phyloP scores from a whole-genome alignment of 345 rosid species.

The Odontarrhena argentea region DNA sequence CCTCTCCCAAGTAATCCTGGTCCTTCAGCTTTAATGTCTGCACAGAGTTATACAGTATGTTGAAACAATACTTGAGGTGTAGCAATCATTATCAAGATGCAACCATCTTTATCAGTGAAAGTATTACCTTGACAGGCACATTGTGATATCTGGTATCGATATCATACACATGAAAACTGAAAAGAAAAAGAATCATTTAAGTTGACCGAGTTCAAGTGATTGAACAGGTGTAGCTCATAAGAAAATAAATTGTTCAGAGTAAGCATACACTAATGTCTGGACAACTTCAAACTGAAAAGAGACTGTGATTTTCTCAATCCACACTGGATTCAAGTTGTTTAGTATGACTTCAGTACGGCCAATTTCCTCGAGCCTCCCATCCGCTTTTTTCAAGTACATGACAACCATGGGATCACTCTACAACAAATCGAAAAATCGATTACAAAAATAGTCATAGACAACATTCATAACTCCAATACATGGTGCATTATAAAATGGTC shows the following conservation, averaged over 20 bases:
- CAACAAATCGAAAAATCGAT: slow-evolving; percentile 19
- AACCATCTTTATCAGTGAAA: slow-evolving; percentile 9
- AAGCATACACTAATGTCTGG: slow-evolving; percentile 69
- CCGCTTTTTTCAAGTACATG: slow-evolving; percentile 56
- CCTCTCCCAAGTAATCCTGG: slow-evolving; percentile 84
- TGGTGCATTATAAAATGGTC: background rate
- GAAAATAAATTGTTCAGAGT: background rate
- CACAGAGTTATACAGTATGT: slow-evolving; percentile 29
- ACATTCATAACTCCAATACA: background rate
- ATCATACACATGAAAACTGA: slow-evolving; percentile 73
- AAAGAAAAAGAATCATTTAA: slow-evolving; percentile 20
- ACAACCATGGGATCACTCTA: slow-evolving; percentile 91
- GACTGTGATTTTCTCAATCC: slow-evolving; percentile 71
- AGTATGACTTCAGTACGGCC: slow-evolving; percentile 85
- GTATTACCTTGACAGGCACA: slow-evolving; percentile 65
- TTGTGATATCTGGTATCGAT: slow-evolving; percentile 74
- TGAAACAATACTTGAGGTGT: slow-evolving; percentile 4
- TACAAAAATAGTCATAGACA: background rate
- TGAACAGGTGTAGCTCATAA: background rate
- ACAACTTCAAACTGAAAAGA: slow-evolving; percentile 79
- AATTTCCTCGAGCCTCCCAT: slow-evolving; percentile 76
- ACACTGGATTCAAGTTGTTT: slow-evolving; percentile 69
- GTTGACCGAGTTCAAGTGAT: slow-evolving; percentile 9
- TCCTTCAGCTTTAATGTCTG: slow-evolving; percentile 63
- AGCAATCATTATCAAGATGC: slow-evolving; percentile 31